A percentile compares a stretch with the other conserved stretches of the same genome.
phyloP scores from a whole-genome alignment of 2,329 filamentous ascomycete species.

The Trichoderma atrobrunneum region DNA sequence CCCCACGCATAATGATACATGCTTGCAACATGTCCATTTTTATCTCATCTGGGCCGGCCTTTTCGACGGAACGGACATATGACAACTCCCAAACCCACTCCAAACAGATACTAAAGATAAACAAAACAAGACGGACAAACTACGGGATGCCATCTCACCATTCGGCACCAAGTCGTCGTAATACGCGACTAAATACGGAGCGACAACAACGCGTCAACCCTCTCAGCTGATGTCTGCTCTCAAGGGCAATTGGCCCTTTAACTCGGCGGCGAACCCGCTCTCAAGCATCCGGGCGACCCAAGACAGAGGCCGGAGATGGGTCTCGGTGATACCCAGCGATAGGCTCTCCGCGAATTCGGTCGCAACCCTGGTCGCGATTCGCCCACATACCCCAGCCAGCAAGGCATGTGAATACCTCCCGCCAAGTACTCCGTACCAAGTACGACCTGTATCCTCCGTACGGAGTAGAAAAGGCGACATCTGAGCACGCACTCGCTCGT shows the following conservation, averaged over 20 bases:
- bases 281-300: background rate
- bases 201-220: constrained; percentile 3
- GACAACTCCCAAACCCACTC: background rate
- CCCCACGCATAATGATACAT: background rate
- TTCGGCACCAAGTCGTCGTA: background rate
- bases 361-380: constrained; percentile 9
- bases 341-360: constrained; percentile 16
- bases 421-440: background rate
- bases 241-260: constrained; percentile 6
- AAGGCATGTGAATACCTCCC: constrained; percentile 12
- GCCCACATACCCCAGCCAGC: background rate
- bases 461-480: background rate
- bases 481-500: background rate
- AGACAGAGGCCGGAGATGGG: constrained; percentile 4
- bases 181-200: constrained; percentile 9
- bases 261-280: background rate
- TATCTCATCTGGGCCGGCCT: background rate
- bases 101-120: background rate
- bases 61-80: background rate
- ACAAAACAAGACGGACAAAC: background rate
- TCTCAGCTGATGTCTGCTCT: constrained; percentile 10
- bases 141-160: background rate
- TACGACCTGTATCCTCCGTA: background rate
- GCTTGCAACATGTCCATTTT: background rate
- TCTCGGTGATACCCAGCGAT: constrained; percentile 13